Percentiles rank a stretch among this genome's conserved stretches.
Evolutionary conservation across 306 rosid genomes (phyloP).

Genomic region (Acmispon strigosus): DNA sequence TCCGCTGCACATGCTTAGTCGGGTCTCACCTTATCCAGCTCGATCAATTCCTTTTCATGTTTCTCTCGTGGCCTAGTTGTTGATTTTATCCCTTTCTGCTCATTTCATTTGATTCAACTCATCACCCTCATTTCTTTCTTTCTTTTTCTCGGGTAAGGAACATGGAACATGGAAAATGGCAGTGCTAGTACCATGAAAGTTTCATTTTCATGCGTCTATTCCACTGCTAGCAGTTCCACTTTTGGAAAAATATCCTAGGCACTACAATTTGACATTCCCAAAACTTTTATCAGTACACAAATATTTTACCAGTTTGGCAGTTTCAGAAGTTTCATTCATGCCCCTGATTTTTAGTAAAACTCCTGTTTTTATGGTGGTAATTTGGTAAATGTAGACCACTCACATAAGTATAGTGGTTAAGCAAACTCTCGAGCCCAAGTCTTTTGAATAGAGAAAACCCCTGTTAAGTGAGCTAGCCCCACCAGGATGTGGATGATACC

Average conservation of each 20-base stretch:
- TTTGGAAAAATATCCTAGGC: background rate
- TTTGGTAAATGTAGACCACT: no score
- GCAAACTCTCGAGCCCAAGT: no score
- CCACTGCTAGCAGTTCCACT: constrained; percentile 2
- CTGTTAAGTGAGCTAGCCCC: no score
- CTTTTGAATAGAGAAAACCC: no score
- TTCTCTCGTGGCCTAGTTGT: constrained; percentile 24
- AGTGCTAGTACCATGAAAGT: background rate
- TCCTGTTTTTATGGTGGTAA: background rate
- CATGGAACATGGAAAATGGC: constrained; percentile 8
- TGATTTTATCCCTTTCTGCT: background rate
- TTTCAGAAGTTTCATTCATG: background rate
- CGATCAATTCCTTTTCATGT: constrained; percentile 19
- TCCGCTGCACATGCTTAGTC: constrained; percentile 36
- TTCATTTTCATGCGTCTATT: constrained; percentile 11
- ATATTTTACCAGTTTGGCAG: background rate
- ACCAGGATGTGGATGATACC: no score
- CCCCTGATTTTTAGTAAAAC: background rate
- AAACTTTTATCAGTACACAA: background rate
- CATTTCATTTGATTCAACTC: constrained; percentile 2
- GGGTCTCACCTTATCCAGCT: constrained; percentile 14
- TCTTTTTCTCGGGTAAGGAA: constrained; percentile 8
- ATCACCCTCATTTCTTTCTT: background rate
- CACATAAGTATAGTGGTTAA: no score
- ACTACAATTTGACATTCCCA: constrained; percentile 2